phyloP scores from a whole-genome alignment of 2,329 filamentous ascomycete species.

The Fusarium sp. region DNA sequence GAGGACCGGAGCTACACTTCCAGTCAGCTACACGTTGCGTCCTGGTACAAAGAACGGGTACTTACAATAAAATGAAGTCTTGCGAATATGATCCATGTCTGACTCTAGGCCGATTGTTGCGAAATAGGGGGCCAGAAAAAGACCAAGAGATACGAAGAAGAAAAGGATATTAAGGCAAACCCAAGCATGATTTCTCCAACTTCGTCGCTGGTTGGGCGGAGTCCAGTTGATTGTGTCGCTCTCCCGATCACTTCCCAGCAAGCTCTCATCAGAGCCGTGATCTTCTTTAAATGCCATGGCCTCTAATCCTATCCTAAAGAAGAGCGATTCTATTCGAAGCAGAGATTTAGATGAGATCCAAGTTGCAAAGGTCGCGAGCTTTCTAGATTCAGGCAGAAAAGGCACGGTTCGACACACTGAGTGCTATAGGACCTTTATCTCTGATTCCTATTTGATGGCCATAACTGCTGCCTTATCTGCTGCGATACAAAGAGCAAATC shows the following conservation, averaged over 20 bases:
- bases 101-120: not conserved
- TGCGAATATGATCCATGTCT: constrained; percentile 6
- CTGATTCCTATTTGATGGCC: accelerated
- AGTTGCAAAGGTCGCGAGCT: too few species aligned
- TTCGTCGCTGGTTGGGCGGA: not conserved
- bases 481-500: too few species aligned
- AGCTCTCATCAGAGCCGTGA: constrained; percentile 4
- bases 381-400: not conserved
- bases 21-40: accelerated
- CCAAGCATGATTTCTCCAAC: not conserved
- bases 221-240: not conserved
- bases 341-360: too few species aligned
- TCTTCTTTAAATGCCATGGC: constrained; percentile 6
- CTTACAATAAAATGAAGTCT: constrained; percentile 14
- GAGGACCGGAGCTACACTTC: not conserved
- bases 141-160: constrained; percentile 1
- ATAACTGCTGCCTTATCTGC: not conserved
- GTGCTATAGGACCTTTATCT: not conserved
- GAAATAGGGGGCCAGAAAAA: not conserved
- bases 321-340: too few species aligned
- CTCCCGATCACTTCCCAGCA: not conserved
- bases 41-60: accelerated
- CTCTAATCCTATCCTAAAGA: too few species aligned
- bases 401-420: accelerated
- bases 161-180: accelerated